Evolutionary conservation across 129 eudicot species (phyloP).

Genomic region (Mikania micrantha): DNA sequence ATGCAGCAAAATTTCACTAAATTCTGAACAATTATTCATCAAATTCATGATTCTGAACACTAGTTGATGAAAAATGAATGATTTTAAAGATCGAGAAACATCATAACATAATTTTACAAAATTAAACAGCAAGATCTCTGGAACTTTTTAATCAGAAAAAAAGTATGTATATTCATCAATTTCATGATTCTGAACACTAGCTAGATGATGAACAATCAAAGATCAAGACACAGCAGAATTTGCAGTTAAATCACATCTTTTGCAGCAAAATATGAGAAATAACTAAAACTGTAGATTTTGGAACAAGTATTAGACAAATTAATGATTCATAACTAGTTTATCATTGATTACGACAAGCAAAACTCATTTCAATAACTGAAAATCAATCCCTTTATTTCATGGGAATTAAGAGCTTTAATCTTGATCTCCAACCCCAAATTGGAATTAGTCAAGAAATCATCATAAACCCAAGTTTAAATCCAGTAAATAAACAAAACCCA

Average conservation of each 20-base stretch:
- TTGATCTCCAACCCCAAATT: slow-evolving; percentile 2
- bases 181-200: background rate
- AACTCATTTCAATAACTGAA: background rate
- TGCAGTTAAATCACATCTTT: background rate
- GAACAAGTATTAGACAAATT: background rate
- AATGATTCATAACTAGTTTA: background rate
- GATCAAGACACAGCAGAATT: slow-evolving; percentile 10
- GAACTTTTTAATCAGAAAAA: background rate
- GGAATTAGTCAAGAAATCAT: background rate
- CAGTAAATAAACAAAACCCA: slow-evolving; percentile 14
- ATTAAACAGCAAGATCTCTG: background rate
- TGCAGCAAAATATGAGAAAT: background rate
- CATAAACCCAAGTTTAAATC: background rate
- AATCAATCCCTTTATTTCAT: background rate
- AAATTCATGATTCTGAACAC: background rate
- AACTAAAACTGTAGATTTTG: background rate
- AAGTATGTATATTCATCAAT: slow-evolving; percentile 1
- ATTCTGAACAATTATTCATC: background rate
- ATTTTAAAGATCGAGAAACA: slow-evolving; percentile 12
- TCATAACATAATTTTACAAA: background rate
- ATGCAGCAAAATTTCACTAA: background rate
- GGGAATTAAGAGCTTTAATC: slow-evolving; percentile 5
- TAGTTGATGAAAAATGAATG: background rate
- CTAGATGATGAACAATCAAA: background rate
- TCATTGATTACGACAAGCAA: background rate